Evolutionary conservation across 192 early-diverging fungal species (phyloP).

Genomic region (Coemansia sp.): DNA sequence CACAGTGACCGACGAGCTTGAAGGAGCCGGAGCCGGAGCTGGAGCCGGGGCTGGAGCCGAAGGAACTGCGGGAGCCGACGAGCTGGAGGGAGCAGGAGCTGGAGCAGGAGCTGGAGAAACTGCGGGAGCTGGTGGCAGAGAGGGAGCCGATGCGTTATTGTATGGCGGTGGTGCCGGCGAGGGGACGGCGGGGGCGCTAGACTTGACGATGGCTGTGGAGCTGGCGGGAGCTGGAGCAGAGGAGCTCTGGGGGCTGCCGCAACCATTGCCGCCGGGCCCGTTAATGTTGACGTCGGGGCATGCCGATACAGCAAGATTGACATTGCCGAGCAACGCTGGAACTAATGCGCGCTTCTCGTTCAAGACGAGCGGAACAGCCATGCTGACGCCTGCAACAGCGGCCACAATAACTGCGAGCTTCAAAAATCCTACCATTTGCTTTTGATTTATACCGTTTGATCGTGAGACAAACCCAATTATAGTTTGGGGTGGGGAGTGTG

Average conservation of each 20-base stretch:
- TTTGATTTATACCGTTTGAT: not conserved
- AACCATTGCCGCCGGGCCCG: slow-evolving; percentile 22
- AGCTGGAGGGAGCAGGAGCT: slow-evolving; percentile 4
- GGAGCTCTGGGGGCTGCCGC: slow-evolving; percentile 15
- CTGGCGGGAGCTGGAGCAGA: not conserved
- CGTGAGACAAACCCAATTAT: not conserved
- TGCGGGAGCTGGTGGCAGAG: slow-evolving; percentile 2
- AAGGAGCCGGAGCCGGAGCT: slow-evolving; percentile 12
- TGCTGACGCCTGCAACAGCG: slow-evolving; percentile 16
- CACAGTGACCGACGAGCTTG: slow-evolving; percentile 9
- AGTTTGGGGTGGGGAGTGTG: too few species aligned
- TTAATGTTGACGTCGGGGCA: slow-evolving; percentile 43
- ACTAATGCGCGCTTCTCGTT: slow-evolving; percentile 33
- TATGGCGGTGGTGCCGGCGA: slow-evolving; percentile 12
- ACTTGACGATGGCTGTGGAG: not conserved
- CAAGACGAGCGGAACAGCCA: not conserved
- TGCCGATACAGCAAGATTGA: slow-evolving; percentile 33
- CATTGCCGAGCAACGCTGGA: slow-evolving; percentile 46
- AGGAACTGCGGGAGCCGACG: slow-evolving; percentile 4
- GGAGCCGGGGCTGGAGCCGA: slow-evolving; percentile 12
- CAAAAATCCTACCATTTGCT: slow-evolving; percentile 29
- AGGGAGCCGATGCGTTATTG: slow-evolving; percentile 15
- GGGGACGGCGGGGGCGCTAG: not conserved
- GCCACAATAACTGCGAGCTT: slow-evolving; percentile 19
- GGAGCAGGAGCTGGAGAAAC: not conserved